Conservation (phyloP, 2,329 filamentous ascomycete genomes). For the Calonectria henricotiae region DNA sequence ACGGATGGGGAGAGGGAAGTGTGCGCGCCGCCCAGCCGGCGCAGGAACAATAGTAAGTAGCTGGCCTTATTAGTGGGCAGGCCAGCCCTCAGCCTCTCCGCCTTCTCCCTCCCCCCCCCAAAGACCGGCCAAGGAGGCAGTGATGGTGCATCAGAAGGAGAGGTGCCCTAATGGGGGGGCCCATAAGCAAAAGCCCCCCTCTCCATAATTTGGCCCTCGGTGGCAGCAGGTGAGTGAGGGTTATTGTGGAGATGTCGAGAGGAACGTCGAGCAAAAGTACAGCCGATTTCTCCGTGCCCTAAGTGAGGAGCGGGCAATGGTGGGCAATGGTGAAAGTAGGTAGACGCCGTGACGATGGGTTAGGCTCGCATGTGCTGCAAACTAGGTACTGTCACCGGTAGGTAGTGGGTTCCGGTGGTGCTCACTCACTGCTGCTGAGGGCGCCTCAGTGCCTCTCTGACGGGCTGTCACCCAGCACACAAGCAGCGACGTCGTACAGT, state of each 20-base stretch:
- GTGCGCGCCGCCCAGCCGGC: conserved; percentile 22
- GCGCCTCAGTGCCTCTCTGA: too few species aligned
- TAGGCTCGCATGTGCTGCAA: conserved; percentile 4
- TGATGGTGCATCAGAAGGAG: conserved; percentile 5
- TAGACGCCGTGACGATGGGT: neutral
- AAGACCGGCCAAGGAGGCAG: neutral
- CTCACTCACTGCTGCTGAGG: too few species aligned
- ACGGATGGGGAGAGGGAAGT: conserved; percentile 6
- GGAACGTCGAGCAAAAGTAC: neutral
- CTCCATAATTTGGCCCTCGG: neutral
- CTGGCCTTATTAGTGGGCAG: conserved; percentile 19
- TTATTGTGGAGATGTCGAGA: neutral
- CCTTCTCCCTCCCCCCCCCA: conserved; percentile 13
- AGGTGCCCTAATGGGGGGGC: conserved; percentile 16
- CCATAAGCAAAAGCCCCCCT: conserved; percentile 15
- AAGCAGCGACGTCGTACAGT: conserved; percentile 26
- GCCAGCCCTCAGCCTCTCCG: conserved; percentile 26
- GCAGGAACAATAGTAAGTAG: conserved; percentile 7
- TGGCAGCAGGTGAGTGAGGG: conserved; percentile 13
- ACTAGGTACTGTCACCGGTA: neutral
- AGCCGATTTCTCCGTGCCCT: neutral
- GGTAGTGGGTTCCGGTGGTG: neutral
- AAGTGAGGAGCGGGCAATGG: neutral
- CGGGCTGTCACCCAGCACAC: neutral
- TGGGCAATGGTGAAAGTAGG: neutral